Conservation (phyloP, 2,329 filamentous ascomycete genomes). For the Onygenales sp. region DNA sequence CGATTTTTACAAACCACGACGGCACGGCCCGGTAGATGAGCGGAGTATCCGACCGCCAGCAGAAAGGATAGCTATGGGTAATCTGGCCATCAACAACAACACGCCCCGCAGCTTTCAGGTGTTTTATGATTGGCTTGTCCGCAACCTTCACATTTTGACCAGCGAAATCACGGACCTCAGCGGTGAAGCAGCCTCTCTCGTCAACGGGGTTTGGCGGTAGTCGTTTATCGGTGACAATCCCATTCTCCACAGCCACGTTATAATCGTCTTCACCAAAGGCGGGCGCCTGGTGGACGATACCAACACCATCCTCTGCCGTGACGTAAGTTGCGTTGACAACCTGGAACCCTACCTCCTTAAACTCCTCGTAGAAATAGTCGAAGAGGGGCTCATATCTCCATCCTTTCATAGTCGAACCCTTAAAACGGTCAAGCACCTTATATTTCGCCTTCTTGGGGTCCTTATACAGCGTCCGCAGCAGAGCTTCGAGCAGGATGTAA, state of each 20-base stretch:
- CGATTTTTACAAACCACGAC: slow-evolving; percentile 89
- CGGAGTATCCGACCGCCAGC: slow-evolving; percentile 88
- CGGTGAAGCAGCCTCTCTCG: slow-evolving; percentile 69
- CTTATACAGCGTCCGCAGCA: slow-evolving; percentile 79
- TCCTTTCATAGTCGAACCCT: slow-evolving; percentile 74
- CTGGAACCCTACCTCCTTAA: slow-evolving; percentile 73
- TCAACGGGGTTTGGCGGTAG: slow-evolving; percentile 88
- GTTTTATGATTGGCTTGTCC: slow-evolving; percentile 86
- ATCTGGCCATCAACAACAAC: slow-evolving; percentile 79
- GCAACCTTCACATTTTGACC: slow-evolving; percentile 87
- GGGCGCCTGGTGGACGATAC: slow-evolving; percentile 87
- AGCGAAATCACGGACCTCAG: slow-evolving; percentile 67
- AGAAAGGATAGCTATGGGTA: slow-evolving; percentile 87
- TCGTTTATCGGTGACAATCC: slow-evolving; percentile 66
- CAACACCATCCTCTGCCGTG: slow-evolving; percentile 80
- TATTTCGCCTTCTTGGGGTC: slow-evolving; percentile 93
- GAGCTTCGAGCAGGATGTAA: slow-evolving; percentile 74
- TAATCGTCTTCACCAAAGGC: slow-evolving; percentile 97
- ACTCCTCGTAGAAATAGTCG: slow-evolving; percentile 80
- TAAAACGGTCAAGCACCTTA: slow-evolving; percentile 68
- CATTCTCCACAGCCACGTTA: slow-evolving; percentile 64
- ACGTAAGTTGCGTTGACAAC: slow-evolving; percentile 81
- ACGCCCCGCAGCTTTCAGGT: slow-evolving; percentile 67
- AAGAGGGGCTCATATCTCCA: slow-evolving; percentile 88
- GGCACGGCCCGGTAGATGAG: slow-evolving; percentile 87